Conservation (phyloP, 129 eudicot species). For the Tagetes erecta region DNA sequence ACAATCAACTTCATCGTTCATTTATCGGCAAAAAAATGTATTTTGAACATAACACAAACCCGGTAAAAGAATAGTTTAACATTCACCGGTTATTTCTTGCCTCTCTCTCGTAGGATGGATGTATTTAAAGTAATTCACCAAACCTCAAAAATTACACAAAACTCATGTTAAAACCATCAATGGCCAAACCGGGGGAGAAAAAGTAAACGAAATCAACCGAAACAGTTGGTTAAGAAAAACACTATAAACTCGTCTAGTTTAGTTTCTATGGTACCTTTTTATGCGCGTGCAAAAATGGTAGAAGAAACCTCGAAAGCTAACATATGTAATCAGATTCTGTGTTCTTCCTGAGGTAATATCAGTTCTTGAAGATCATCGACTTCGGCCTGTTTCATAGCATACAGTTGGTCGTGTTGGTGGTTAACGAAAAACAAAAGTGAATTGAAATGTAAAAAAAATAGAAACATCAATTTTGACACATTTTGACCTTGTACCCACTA, state of each 20-base stretch:
- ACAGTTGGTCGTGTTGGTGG: conserved; percentile 8
- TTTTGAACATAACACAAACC: conserved; percentile 1
- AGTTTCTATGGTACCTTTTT: conserved; percentile 34
- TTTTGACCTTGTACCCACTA: no score
- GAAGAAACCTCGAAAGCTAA: conserved; percentile 16
- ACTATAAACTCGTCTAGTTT: conserved; percentile 35
- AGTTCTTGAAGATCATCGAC: conserved; percentile 80
- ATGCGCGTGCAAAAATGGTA: conserved; percentile 38
- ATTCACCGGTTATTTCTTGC: conserved; percentile 22
- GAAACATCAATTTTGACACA: background rate
- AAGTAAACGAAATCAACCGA: background rate
- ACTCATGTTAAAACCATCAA: conserved; percentile 12
- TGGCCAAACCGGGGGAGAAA: background rate
- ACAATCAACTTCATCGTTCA: background rate
- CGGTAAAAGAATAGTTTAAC: background rate
- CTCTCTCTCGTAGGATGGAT: background rate
- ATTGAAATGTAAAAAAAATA: background rate
- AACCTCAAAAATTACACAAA: conserved; percentile 16
- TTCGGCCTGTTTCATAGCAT: conserved; percentile 46
- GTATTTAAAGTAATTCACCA: conserved; percentile 23
- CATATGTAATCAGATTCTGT: conserved; percentile 42
- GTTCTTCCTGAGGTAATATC: conserved; percentile 70
- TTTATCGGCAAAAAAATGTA: background rate
- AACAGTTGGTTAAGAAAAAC: conserved; percentile 13
- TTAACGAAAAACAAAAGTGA: background rate